phyloP scores from a whole-genome alignment of 2,329 filamentous ascomycete species.

The Phoma sp. region DNA sequence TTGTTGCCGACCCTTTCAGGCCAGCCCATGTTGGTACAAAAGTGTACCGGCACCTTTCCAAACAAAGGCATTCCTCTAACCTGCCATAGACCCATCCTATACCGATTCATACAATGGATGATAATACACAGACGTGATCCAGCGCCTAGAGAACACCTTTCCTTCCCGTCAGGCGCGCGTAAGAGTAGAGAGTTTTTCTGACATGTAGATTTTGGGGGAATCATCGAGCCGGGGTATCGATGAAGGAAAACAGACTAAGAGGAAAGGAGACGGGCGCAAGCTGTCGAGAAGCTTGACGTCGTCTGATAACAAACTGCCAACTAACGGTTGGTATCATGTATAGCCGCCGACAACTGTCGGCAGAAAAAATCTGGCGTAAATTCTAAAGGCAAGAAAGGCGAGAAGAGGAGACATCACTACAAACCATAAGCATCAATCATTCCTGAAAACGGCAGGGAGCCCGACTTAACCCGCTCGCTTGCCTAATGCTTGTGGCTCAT shows the following conservation, averaged over 20 bases:
- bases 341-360: slow-evolving; percentile 15
- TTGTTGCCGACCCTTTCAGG: slow-evolving; percentile 23
- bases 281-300: slow-evolving; percentile 5
- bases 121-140: slow-evolving; percentile 42
- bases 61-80: slow-evolving; percentile 22
- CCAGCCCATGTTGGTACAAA: slow-evolving; percentile 26
- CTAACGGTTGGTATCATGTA: slow-evolving; percentile 17
- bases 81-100: slow-evolving; percentile 23
- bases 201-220: slow-evolving; percentile 28
- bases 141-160: slow-evolving; percentile 33
- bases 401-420: slow-evolving; percentile 12
- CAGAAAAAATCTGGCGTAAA: slow-evolving; percentile 15
- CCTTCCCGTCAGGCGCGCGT: slow-evolving; percentile 25
- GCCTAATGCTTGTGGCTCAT: slow-evolving; percentile 46
- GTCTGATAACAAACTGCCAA: slow-evolving; percentile 16
- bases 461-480: slow-evolving; percentile 36
- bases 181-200: slow-evolving; percentile 38
- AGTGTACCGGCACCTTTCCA: slow-evolving; percentile 32
- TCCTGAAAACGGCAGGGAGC: slow-evolving; percentile 27
- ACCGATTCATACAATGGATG: slow-evolving; percentile 35
- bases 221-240: slow-evolving; percentile 17
- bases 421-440: slow-evolving; percentile 32
- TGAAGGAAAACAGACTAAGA: slow-evolving; percentile 21
- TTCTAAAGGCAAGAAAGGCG: slow-evolving; percentile 15
- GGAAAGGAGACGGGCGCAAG: slow-evolving; percentile 15